Percentiles rank a stretch among this genome's conserved stretches.
These are phyloP conservation scores for Aleurites moluccanus DNA, from an alignment of 441 rosid species.

Conservation along the genomic window DNA sequence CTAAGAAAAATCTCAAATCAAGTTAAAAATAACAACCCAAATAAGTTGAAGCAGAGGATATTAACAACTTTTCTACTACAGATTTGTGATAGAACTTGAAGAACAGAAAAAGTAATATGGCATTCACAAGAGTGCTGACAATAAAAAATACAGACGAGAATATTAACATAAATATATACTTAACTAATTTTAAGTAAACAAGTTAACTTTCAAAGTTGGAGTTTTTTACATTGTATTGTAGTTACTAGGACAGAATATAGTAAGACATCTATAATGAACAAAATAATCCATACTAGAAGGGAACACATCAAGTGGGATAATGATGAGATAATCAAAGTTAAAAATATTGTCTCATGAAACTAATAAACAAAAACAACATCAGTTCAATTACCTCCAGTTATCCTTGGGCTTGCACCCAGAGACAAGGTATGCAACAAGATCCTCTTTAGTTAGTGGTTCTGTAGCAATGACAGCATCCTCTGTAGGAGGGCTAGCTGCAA, in stretches of 20 bases:
- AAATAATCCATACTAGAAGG: neutral
- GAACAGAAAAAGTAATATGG: neutral
- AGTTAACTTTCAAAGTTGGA: neutral
- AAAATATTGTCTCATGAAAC: neutral
- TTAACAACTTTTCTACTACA: neutral
- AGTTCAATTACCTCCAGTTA: constrained; percentile 64
- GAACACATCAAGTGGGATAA: constrained; percentile 3
- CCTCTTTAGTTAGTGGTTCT: constrained; percentile 83
- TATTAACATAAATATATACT: neutral
- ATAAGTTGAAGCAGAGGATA: neutral
- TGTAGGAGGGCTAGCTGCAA: constrained; percentile 90
- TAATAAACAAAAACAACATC: neutral
- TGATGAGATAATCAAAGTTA: neutral
- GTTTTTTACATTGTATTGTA: neutral
- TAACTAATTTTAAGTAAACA: neutral
- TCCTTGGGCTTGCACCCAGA: constrained; percentile 95
- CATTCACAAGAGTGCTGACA: neutral
- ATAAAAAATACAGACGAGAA: neutral
- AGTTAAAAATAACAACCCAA: neutral
- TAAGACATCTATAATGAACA: neutral
- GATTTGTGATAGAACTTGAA: too few relatives aligned
- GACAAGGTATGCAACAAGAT: constrained; percentile 83
- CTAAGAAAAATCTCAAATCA: constrained; percentile 1
- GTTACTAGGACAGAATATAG: neutral
- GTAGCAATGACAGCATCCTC: constrained; percentile 69